A percentile compares a stretch with the other conserved stretches of the same genome.
Evolutionary conservation across 1,284 basidiomycete species (phyloP).

Genomic region (Boletellus sp.): DNA sequence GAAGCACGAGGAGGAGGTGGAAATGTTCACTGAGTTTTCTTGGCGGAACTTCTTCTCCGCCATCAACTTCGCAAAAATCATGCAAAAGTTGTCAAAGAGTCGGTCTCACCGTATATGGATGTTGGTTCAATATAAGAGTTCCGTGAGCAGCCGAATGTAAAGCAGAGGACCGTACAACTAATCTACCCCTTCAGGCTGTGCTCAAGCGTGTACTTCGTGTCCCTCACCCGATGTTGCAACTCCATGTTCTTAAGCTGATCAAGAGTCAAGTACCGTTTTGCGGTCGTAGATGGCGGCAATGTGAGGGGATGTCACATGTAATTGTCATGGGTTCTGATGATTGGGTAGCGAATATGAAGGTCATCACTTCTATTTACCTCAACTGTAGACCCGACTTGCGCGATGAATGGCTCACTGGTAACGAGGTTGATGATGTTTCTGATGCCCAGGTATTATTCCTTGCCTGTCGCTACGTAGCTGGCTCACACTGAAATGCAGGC

Average conservation of each 20-base stretch:
- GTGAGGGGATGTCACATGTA: constrained; percentile 43
- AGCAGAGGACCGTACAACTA: neutral
- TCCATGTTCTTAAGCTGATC: constrained; percentile 96
- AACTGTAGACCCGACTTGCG: constrained; percentile 95
- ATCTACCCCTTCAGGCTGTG: constrained; percentile 62
- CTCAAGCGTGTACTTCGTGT: constrained; percentile 94
- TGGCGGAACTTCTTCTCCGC: constrained; percentile 98
- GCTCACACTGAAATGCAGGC: constrained; percentile 50
- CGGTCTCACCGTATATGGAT: constrained; percentile 93
- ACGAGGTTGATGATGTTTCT: constrained; percentile 87
- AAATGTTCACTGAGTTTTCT: constrained; percentile 90
- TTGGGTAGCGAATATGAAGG: constrained; percentile 92
- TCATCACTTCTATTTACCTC: constrained; percentile 97
- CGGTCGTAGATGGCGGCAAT: constrained; percentile 97
- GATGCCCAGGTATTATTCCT: constrained; percentile 63
- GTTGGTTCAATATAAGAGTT: constrained; percentile 98
- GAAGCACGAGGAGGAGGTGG: constrained; percentile 80
- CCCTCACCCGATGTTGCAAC: constrained; percentile 89
- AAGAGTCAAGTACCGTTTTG: constrained; percentile 99
- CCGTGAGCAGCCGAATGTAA: constrained; percentile 50
- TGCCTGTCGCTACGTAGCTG: neutral
- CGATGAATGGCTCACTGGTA: constrained; percentile 96
- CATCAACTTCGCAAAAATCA: constrained; percentile 98
- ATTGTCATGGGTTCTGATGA: constrained; percentile 14
- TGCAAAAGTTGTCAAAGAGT: constrained; percentile 97